These are phyloP conservation scores for Cryptosporidium sp. DNA, from an alignment of 169 alveolate species.

Conservation along the genomic window DNA sequence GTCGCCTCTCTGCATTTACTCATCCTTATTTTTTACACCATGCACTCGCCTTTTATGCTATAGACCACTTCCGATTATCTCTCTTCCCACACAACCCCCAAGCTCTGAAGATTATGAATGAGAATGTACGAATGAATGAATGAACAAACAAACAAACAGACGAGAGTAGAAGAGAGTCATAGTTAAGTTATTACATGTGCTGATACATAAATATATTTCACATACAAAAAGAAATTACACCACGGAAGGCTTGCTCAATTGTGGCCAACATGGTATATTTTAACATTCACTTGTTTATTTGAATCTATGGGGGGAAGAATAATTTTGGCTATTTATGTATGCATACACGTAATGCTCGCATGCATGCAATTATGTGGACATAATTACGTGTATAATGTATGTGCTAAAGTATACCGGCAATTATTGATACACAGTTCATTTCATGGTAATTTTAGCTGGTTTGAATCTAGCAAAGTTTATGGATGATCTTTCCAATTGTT, in stretches of 20 bases:
- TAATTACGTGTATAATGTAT: conserved; percentile 6
- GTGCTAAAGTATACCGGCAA: conserved; percentile 9
- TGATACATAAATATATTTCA: neutral
- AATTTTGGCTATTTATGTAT: neutral
- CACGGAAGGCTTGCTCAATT: neutral
- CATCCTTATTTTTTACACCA: no score
- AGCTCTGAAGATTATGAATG: neutral
- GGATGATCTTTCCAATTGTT: neutral
- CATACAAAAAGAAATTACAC: neutral
- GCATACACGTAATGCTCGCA: conserved; percentile 1
- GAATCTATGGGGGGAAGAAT: neutral
- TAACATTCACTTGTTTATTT: neutral
- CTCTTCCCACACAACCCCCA: neutral
- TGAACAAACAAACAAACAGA: no score
- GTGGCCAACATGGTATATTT: neutral
- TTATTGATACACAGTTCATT: neutral
- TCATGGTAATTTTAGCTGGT: neutral
- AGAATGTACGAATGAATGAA: no score
- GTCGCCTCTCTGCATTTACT: neutral
- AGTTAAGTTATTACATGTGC: neutral
- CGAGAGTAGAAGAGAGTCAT: neutral
- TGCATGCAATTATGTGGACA: neutral
- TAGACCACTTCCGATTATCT: neutral
- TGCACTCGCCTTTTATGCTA: neutral
- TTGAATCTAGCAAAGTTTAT: conserved; percentile 18